phyloP scores from a whole-genome alignment of 352 stramenopile genomes.

The Globisporangium splendens region DNA sequence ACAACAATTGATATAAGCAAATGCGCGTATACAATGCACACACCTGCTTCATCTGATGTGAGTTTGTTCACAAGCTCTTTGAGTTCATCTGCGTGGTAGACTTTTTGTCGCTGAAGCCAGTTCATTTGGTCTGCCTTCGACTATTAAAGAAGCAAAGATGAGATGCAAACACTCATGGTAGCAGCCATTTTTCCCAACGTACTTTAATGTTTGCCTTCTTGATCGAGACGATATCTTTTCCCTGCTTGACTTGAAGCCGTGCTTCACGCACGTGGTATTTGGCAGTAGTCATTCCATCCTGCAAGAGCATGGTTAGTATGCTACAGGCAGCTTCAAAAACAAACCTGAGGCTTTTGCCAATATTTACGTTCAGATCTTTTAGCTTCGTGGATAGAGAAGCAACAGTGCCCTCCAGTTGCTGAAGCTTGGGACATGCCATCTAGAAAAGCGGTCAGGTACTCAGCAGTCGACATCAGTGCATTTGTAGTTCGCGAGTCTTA shows the following conservation, averaged over 20 bases:
- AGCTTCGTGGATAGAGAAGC: conserved; percentile 2
- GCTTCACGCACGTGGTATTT: conserved; percentile 11
- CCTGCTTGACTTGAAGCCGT: conserved; percentile 11
- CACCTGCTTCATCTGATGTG: conserved; percentile 10
- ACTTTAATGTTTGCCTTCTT: conserved; percentile 14
- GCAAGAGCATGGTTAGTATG: neutral
- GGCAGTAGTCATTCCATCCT: conserved; percentile 3
- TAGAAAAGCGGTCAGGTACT: neutral
- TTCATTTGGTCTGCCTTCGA: conserved; percentile 10
- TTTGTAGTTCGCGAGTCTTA: neutral
- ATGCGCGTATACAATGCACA: too few species aligned
- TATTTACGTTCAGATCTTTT: conserved; percentile 5
- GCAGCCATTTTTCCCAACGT: neutral
- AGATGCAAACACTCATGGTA: too few species aligned
- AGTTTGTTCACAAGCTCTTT: conserved; percentile 5
- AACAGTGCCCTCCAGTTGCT: conserved; percentile 4
- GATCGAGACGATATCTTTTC: conserved; percentile 8
- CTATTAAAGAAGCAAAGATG: neutral
- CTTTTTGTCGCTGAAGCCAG: conserved; percentile 10
- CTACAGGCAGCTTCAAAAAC: too few species aligned
- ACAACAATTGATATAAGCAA: neutral
- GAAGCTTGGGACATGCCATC: conserved; percentile 3
- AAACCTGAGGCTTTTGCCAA: neutral
- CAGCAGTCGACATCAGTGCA: neutral
- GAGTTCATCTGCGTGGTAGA: conserved; percentile 9